Conservation (phyloP, 78 protist genomes). For the Planoprotostelium fungivorum region DNA sequence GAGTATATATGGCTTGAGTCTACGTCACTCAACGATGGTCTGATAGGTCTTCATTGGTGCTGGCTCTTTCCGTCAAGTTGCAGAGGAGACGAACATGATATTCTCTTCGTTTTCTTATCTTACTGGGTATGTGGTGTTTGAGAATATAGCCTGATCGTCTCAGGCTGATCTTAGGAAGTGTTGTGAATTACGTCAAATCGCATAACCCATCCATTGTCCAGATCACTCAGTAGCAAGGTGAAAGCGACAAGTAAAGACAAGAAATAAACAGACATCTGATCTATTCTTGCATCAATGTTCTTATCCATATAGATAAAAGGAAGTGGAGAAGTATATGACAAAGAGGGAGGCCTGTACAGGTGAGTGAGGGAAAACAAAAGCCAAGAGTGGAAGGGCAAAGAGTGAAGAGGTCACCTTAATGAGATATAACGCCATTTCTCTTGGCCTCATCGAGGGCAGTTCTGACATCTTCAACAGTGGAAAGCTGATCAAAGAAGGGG, state of each 20-base stretch:
- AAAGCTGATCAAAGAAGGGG: slow-evolving; percentile 56
- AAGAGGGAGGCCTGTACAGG: too few relatives aligned
- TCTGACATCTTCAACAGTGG: slow-evolving; percentile 56
- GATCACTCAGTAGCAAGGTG: neutral
- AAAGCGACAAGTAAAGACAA: too few relatives aligned
- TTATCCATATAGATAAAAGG: too few relatives aligned
- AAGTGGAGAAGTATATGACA: too few relatives aligned
- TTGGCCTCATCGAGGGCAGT: slow-evolving; percentile 36
- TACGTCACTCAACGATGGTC: too few relatives aligned
- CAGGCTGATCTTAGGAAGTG: neutral
- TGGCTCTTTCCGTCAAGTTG: neutral
- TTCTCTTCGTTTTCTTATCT: neutral
- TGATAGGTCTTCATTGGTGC: neutral
- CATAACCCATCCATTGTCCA: neutral
- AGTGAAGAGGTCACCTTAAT: neutral
- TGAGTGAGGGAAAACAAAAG: too few relatives aligned
- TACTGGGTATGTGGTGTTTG: neutral
- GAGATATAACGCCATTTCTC: neutral
- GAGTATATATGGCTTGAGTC: too few relatives aligned
- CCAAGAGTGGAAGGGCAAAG: too few relatives aligned
- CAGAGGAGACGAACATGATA: neutral
- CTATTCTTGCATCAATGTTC: too few relatives aligned
- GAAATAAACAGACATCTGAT: too few relatives aligned
- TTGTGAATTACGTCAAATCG: neutral
- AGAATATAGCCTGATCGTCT: neutral